Evolutionary conservation across 1,284 basidiomycete genomes (phyloP).

Genomic region (Nidula niveotomentosa): DNA sequence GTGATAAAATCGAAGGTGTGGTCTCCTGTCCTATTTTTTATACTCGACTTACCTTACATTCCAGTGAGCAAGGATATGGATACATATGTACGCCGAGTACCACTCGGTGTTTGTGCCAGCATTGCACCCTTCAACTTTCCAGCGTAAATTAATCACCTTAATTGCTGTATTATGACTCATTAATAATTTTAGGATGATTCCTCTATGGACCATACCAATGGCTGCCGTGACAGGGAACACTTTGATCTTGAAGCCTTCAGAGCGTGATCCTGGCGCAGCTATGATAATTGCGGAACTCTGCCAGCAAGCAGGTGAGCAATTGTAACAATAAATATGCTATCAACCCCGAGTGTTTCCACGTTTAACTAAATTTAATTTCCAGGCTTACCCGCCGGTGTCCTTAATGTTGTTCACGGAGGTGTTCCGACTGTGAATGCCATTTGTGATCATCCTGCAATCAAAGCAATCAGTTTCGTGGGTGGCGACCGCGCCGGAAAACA

Average conservation of each 20-base stretch:
- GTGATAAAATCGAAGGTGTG: conserved; percentile 84
- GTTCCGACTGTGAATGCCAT: conserved; percentile 92
- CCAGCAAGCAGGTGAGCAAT: conserved; percentile 66
- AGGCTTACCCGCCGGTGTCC: conserved; percentile 76
- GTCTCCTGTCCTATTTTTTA: too few species aligned
- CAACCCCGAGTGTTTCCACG: too few species aligned
- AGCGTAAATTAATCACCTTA: conserved; percentile 53
- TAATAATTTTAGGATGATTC: conserved; percentile 80
- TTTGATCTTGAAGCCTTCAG: conserved; percentile 92
- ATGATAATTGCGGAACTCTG: conserved; percentile 98
- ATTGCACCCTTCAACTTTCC: conserved; percentile 95
- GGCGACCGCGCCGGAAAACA: conserved; percentile 93
- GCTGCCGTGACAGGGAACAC: conserved; percentile 93
- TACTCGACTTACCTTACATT: not conserved
- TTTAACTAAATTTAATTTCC: not conserved
- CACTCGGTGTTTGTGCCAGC: conserved; percentile 81
- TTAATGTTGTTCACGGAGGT: conserved; percentile 90
- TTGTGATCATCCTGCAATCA: conserved; percentile 90
- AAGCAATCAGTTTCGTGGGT: conserved; percentile 97
- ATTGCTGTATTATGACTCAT: conserved; percentile 1
- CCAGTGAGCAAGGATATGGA: conserved; percentile 96
- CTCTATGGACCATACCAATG: conserved; percentile 93
- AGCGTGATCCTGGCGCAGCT: conserved; percentile 94
- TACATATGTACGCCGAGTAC: conserved; percentile 80
- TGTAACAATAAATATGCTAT: too few species aligned